phyloP scores from a whole-genome alignment of 352 stramenopile genomes.

The Pythium rishiriense region DNA sequence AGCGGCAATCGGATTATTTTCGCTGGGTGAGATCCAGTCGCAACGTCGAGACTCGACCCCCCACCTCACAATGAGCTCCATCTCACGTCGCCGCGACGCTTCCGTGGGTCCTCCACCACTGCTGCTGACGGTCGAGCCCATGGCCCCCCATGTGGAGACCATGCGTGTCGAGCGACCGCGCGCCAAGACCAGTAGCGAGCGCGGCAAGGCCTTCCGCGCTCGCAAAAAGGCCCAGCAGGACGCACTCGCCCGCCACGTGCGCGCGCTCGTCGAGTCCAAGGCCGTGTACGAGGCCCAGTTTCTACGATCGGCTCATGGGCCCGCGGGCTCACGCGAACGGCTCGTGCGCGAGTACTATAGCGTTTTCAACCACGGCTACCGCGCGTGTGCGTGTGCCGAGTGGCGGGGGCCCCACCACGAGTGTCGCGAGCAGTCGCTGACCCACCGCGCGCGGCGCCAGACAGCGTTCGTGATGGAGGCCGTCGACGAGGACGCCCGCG shows the following conservation, averaged over 20 bases:
- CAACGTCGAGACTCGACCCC: too few species aligned
- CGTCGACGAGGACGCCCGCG: neutral
- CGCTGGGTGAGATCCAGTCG: neutral
- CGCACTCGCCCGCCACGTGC: neutral
- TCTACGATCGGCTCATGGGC: neutral
- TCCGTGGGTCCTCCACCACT: too few species aligned
- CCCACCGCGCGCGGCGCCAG: neutral
- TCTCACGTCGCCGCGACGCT: neutral
- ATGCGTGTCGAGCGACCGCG: neutral
- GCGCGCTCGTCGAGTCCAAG: neutral
- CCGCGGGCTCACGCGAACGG: constrained; percentile 9
- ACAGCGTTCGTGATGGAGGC: constrained; percentile 2
- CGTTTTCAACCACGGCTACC: constrained; percentile 10
- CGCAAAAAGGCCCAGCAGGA: neutral
- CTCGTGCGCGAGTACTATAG: constrained; percentile 18
- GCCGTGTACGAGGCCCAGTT: constrained; percentile 4
- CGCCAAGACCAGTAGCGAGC: constrained; percentile 22
- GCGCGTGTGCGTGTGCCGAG: neutral
- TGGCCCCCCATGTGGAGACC: constrained; percentile 5
- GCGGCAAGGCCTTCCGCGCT: constrained; percentile 19
- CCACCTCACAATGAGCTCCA: neutral
- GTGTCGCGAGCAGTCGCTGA: neutral
- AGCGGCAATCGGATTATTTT: neutral
- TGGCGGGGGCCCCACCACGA: neutral
- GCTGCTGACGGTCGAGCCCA: neutral